Evolutionary conservation across 768 basidiomycete genomes (phyloP), one percentile per base, ranked within the genome.

Genomic region (Ramaria sp.): DNA sequence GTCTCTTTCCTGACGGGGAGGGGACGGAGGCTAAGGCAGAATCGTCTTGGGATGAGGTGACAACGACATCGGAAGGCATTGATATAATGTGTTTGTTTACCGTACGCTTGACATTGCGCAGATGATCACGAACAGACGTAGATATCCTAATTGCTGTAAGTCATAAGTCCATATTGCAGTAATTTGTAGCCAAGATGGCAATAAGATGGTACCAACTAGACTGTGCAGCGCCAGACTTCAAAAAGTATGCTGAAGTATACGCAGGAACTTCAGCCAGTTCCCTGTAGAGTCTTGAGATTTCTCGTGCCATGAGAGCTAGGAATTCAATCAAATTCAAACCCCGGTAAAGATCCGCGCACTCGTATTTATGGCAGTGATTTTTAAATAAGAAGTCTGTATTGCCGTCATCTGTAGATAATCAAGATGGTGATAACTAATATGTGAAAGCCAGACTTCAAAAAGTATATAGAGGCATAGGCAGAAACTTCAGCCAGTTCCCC

Each of bases 101-200:
- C 1, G 67, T 70, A 59, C 73, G 69, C 57, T 76, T 81, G 28
- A 62, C 58, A 51, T 82, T 81, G 41, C 71, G 68, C 20, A 65
- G 61, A 59, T 81, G 78, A 61, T 83, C 79, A 32, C 71, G 69
- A 20, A 74, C 66, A 1, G 73, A 71, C 55, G 73, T 78, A 0
- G 69, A 65, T 20, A 78, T 60, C 25, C 77, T 73, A 32, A 78
- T 61, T 8, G 22, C 38, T 32, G 43, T 42, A 36, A 30, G 13
- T 22, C n/a, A 41, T 20, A n/a, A n/a, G n/a, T n/a, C n/a, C 30
- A 12, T 49, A 59, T 45, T n/a, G 34, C 41, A 25, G 5, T n/a
- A 37, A 15, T 18, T 32, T 6, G 34, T 20, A 12, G 15, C 13
- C 7, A 22, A 6, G 1, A 3, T 18, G 12, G 3, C 34, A 27